Conservation (phyloP, 1,284 basidiomycete species). For the Thelephora terrestris region DNA sequence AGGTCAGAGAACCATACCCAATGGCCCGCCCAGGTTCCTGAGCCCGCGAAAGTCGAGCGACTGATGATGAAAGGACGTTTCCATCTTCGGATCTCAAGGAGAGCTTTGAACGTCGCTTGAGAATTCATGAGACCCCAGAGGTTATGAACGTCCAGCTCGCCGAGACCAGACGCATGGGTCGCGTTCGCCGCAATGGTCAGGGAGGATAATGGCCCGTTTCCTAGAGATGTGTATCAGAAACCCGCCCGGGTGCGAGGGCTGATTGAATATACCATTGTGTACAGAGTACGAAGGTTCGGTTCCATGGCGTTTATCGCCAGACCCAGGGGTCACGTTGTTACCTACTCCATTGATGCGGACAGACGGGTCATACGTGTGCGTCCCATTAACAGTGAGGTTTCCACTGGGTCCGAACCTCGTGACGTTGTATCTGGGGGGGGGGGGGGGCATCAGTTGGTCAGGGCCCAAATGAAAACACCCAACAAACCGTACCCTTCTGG, state of each 20-base stretch:
- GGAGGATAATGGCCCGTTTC: constrained; percentile 34
- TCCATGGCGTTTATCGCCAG: constrained; percentile 35
- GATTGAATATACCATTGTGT: constrained; percentile 44
- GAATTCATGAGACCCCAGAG: constrained; percentile 60
- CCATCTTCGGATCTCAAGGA: constrained; percentile 39
- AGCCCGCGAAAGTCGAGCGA: constrained; percentile 55
- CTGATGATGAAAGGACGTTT: constrained; percentile 59
- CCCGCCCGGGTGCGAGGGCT: neutral
- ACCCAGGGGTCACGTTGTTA: constrained; percentile 37
- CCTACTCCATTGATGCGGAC: constrained; percentile 8
- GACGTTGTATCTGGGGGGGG: constrained; percentile 46
- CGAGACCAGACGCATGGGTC: constrained; percentile 41
- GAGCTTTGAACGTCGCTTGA: constrained; percentile 45
- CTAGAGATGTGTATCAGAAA: constrained; percentile 17
- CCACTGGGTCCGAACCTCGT: constrained; percentile 57
- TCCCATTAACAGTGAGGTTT: constrained; percentile 65
- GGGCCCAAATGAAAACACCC: constrained; percentile 1
- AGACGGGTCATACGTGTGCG: constrained; percentile 35
- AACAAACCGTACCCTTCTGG: constrained; percentile 45
- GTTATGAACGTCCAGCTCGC: constrained; percentile 55
- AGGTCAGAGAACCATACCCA: constrained; percentile 12
- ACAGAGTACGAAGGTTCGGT: constrained; percentile 59
- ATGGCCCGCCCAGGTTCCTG: constrained; percentile 55
- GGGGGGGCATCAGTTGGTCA: constrained; percentile 1
- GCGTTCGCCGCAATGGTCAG: constrained; percentile 53